phyloP scores from a whole-genome alignment of 1,284 basidiomycete species.

The Rhodotorula sp. region DNA sequence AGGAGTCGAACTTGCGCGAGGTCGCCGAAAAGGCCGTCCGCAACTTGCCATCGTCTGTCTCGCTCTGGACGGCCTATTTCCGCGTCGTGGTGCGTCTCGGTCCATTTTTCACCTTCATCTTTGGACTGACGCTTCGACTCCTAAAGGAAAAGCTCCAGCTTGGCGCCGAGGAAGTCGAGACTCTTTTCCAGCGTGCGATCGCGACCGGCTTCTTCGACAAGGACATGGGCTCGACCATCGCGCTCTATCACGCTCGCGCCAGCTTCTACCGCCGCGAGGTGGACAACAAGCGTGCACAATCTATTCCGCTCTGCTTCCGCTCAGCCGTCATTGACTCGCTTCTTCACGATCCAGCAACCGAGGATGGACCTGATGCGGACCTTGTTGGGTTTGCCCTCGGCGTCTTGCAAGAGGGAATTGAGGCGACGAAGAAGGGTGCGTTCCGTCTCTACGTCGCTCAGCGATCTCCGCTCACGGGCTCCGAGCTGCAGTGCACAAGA shows the following conservation, averaged over 20 bases:
- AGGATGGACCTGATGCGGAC: conserved; percentile 19
- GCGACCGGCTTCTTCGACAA: conserved; percentile 42
- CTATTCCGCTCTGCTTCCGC: background rate
- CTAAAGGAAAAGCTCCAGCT: conserved; percentile 30
- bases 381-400: conserved; percentile 30
- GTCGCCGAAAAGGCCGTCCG: conserved; percentile 56
- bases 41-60: conserved; percentile 66
- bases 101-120: background rate
- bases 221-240: conserved; percentile 65
- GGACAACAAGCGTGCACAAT: conserved; percentile 16
- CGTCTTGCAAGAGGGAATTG: conserved; percentile 44
- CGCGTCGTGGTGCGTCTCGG: conserved; percentile 46
- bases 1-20: conserved; percentile 10
- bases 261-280: conserved; percentile 51
- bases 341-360: background rate
- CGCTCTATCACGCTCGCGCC: conserved; percentile 65
- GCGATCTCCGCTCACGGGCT: too few species aligned
- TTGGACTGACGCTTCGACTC: accelerated
- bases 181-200: conserved; percentile 27
- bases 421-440: conserved; percentile 50
- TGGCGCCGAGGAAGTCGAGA: conserved; percentile 25
- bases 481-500: conserved; percentile 22
- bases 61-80: conserved; percentile 70
- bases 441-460: too few species aligned
- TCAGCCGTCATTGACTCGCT: background rate